Percentiles rank a stretch among this genome's conserved stretches.
Conservation (phyloP, 78 protist genomes). For the Corallochytrium limacisporum region DNA sequence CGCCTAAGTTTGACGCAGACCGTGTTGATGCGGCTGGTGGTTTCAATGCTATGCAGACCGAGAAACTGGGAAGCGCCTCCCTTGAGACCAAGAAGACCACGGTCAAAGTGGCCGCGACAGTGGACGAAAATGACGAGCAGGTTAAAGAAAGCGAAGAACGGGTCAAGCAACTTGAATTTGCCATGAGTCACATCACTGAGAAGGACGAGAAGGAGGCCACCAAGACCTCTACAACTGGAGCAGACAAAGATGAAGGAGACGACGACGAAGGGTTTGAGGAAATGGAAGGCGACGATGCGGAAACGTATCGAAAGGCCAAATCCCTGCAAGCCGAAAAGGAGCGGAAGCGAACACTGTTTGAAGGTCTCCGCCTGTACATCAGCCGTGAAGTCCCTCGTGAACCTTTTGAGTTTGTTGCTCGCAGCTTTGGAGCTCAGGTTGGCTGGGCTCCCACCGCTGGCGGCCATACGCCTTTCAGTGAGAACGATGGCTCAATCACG, state of each 20-base stretch:
- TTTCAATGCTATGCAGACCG: too few relatives aligned
- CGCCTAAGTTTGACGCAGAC: conserved; percentile 28
- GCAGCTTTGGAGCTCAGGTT: conserved; percentile 56
- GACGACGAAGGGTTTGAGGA: not conserved
- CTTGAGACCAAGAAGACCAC: conserved; percentile 3
- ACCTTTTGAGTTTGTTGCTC: conserved; percentile 43
- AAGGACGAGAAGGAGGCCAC: conserved; percentile 5
- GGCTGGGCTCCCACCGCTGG: conserved; percentile 6
- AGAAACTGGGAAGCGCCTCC: too few relatives aligned
- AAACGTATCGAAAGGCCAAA: not conserved
- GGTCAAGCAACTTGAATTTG: not conserved
- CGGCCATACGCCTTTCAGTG: conserved; percentile 1
- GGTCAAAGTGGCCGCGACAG: conserved; percentile 2
- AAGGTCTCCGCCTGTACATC: not conserved
- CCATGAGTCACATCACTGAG: too few relatives aligned
- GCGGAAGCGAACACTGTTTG: not conserved
- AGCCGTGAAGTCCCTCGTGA: conserved; percentile 55
- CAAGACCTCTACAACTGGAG: conserved; percentile 16
- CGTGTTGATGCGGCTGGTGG: not conserved
- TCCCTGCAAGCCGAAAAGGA: not conserved
- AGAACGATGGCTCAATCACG: conserved; percentile 21
- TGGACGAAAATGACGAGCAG: not conserved
- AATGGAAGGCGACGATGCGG: not conserved
- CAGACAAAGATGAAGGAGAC: conserved; percentile 1
- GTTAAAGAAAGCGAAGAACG: conserved; percentile 13